phyloP scores from a whole-genome alignment of 1,139 yeast species.

The Protomyces gravidus region DNA sequence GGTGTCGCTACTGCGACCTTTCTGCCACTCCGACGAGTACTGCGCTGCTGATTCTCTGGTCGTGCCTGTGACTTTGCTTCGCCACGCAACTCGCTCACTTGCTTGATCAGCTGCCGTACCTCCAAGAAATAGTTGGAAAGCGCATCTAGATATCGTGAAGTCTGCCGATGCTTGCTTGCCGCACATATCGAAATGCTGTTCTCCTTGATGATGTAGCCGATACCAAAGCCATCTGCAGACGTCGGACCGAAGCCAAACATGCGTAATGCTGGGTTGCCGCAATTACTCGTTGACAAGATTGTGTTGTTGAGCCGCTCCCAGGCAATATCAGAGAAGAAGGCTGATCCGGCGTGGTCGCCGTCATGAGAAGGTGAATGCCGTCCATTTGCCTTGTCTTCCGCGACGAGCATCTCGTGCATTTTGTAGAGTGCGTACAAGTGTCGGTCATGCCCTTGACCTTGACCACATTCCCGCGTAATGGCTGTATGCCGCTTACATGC shows the following conservation, averaged over 20 bases:
- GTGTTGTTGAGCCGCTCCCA: slow-evolving; percentile 67
- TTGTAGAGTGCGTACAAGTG: slow-evolving; percentile 83
- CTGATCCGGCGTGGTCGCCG: slow-evolving; percentile 47
- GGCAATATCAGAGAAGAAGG: slow-evolving; percentile 73
- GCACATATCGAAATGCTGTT: slow-evolving; percentile 82
- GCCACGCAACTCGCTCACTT: slow-evolving; percentile 43
- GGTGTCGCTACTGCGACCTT: slow-evolving; percentile 18
- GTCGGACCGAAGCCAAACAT: slow-evolving; percentile 93
- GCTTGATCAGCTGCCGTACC: slow-evolving; percentile 51
- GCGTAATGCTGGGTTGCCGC: slow-evolving; percentile 83
- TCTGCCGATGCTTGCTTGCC: slow-evolving; percentile 86
- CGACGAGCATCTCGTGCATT: slow-evolving; percentile 64
- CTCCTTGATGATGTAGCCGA: slow-evolving; percentile 83
- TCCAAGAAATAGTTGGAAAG: slow-evolving; percentile 65
- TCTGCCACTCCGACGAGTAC: slow-evolving; percentile 17
- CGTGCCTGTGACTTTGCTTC: slow-evolving; percentile 15
- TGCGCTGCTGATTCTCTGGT: slow-evolving; percentile 34
- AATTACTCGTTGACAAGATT: slow-evolving; percentile 59
- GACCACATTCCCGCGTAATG: slow-evolving; percentile 64
- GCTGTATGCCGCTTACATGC: slow-evolving; percentile 70
- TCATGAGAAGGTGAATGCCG: slow-evolving; percentile 34
- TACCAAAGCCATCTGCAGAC: slow-evolving; percentile 82
- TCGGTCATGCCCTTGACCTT: slow-evolving; percentile 84
- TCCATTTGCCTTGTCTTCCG: slow-evolving; percentile 5
- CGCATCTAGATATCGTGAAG: slow-evolving; percentile 72